Conservation (phyloP, 805 yeast genomes). For the Cyberlindnera amylophila region DNA sequence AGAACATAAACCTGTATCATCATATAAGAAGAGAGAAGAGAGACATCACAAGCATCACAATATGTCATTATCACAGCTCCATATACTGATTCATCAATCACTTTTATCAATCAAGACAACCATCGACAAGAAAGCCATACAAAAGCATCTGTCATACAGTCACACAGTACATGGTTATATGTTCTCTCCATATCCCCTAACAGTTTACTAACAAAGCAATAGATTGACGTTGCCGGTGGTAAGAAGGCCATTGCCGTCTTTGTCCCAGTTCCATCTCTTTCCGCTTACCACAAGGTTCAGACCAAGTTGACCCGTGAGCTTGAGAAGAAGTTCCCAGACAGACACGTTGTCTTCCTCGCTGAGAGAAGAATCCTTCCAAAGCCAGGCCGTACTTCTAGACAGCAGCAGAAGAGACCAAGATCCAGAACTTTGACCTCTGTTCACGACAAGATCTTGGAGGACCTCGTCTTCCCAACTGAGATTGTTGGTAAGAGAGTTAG, state of each 20-base stretch:
- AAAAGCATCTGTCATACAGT: not conserved
- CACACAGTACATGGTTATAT: not conserved
- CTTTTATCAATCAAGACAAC: too few species aligned
- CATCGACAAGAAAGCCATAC: not conserved
- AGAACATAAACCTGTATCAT: not conserved
- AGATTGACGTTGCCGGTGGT: constrained; percentile 95
- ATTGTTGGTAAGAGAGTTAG: constrained; percentile 98
- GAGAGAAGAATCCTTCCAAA: constrained; percentile 99
- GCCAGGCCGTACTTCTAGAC: constrained; percentile 95
- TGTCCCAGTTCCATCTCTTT: constrained; percentile 94
- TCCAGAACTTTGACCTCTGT: constrained; percentile 99
- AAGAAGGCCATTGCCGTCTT: constrained; percentile 97
- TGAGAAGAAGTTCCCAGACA: constrained; percentile 99
- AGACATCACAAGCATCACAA: too few species aligned
- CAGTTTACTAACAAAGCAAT: constrained; percentile 21
- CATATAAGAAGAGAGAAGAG: too few species aligned
- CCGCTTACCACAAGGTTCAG: constrained; percentile 96
- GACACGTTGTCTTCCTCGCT: constrained; percentile 98
- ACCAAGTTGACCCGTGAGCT: constrained; percentile 97
- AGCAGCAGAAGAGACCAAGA: constrained; percentile 98
- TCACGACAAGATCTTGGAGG: constrained; percentile 98
- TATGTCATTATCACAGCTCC: too few species aligned
- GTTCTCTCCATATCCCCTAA: not conserved
- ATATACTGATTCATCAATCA: too few species aligned
- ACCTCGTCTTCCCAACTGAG: constrained; percentile 99